Evolutionary conservation across 2,329 filamentous ascomycete genomes (phyloP), one percentile per base, ranked within the genome.

Genomic region (Leptographium radiaticola): DNA sequence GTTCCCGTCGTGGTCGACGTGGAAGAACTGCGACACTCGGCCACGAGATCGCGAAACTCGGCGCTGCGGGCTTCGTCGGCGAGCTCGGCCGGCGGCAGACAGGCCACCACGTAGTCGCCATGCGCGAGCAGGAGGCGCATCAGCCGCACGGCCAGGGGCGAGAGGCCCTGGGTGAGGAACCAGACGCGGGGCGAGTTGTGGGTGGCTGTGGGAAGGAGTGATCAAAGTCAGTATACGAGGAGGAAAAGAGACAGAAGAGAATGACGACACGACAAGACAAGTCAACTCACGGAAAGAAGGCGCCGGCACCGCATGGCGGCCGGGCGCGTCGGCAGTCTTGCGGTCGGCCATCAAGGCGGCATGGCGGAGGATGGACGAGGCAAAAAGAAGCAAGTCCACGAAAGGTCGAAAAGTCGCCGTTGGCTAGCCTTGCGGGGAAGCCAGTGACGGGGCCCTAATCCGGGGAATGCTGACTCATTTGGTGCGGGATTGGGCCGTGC

Each of bases 71-170:
- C 77, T 42, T 84, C 84, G 66, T 90, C 79, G 62, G 90, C 86
- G 59, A 90, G 84, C 68, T 93, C 87, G 51, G 78, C 73, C 4
- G 88, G 85, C 49, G 87, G 81, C 38, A 96, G 76, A 53, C 90
- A 93, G 6, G 89, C 86, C 49, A 91, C 85, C 48, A 95, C 86
- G 66, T 86, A 90, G 68, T 97, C 93, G 49, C 93, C 91, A 68
- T 96, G 89, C n/a, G 81, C 81, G 49, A 97, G 83, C 45, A 95
- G 76, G 62, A 88, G 80, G 53, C 86, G 82, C 53, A 89, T 86
- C 55, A 96, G 77, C 47, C 87, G 85, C 56, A 95, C 86, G 53
- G 85, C 85, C 59, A 96, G 79, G 13, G 91, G 89, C 39, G 89
- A 91, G 56, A 91, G 80, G 38, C 88, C 87, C 56, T 87, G 85